Base-by-base conservation (phyloP, 495 filamentous ascomycete genomes). In the Penicillium soppii region DNA sequence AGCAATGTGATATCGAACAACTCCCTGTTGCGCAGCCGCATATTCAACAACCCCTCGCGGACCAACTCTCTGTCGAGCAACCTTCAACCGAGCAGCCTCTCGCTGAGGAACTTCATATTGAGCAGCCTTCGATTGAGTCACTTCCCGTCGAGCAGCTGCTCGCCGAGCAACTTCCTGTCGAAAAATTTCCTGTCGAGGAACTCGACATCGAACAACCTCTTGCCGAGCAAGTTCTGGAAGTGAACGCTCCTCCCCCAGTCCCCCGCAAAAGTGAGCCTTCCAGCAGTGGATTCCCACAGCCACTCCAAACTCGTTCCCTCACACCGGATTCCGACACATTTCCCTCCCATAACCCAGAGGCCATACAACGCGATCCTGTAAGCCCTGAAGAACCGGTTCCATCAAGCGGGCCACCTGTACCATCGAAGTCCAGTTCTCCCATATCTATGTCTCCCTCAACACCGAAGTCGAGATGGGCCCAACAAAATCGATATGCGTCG, bases 361-460 rank as follows among this genome's bases (percentile, higher is more conserved):
- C 25, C 35, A n/a, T 35, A 27, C 30, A 47, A 10, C 60, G 44
- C 26, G 58, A 61, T 3, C 19, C 49, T 12, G 61, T 56, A 30
- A 61, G 41, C 10, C 48, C 55, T 4, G 38, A 42, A 35, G 55
- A 47, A 19, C 41, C 49, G 15, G 57, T 54, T 29, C 62, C 62
- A 19, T 54, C 52, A 27, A 54, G 32, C 50, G 54, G 66, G 38
- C 71, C 74, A 12, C 64, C 62, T 35, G 64, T 75, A 21, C 74
- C 76, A 20, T 69, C 76, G 4, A 79, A 79, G 46, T 66, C 65
- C 8, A 61, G 60, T 29, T 33, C 67, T 25, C 66, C 75, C 46
- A 32, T 67, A 3, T 61, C 70, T 16, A 46, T 69, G 16, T 61
- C 70, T 25, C 62, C 69, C 41, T 57, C 63, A 38, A 67, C 53